A percentile compares a stretch with the other conserved stretches of the same genome.
Evolutionary conservation across 2,329 filamentous ascomycete species (phyloP).

Genomic region (Chaetomium globosum): DNA sequence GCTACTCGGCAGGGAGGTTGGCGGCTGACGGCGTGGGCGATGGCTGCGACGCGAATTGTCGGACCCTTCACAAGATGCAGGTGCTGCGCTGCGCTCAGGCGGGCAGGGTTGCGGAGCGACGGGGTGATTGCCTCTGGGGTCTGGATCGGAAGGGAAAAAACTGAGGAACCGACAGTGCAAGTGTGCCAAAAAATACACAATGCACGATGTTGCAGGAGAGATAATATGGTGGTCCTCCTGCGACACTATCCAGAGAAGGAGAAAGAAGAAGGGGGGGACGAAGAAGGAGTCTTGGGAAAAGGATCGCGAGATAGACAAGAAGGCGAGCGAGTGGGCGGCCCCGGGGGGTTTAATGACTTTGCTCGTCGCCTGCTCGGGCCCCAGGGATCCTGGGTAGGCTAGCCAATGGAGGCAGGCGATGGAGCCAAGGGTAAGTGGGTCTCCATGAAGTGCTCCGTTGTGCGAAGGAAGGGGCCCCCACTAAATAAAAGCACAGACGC

Average conservation of each 20-base stretch:
- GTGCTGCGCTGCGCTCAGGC: conserved; percentile 37
- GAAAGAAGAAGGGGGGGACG: conserved; percentile 43
- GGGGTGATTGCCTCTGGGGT: conserved; percentile 41
- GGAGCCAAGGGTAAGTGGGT: conserved; percentile 1
- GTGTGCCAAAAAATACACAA: conserved; percentile 12
- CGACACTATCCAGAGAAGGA: conserved; percentile 40
- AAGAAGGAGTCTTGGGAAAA: conserved; percentile 48
- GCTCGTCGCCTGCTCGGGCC: conserved; percentile 32
- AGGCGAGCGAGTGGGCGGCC: conserved; percentile 40
- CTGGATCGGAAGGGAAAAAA: conserved; percentile 32
- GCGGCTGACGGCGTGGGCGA: conserved; percentile 38
- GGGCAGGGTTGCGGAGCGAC: conserved; percentile 12
- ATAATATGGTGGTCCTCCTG: conserved; percentile 39
- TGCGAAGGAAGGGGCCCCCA: conserved; percentile 1
- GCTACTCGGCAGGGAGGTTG: conserved; percentile 38
- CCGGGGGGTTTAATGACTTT: conserved; percentile 48
- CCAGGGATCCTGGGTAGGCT: conserved; percentile 21
- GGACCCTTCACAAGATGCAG: conserved; percentile 35
- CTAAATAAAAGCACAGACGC: conserved; percentile 19
- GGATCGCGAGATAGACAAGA: conserved; percentile 42
- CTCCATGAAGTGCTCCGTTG: not conserved
- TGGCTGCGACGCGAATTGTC: conserved; percentile 44
- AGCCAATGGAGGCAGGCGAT: conserved; percentile 29
- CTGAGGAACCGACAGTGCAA: conserved; percentile 20
- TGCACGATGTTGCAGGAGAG: conserved; percentile 21